Evolutionary conservation across 345 rosid genomes (phyloP).

Genomic region (Populus davidiana): DNA sequence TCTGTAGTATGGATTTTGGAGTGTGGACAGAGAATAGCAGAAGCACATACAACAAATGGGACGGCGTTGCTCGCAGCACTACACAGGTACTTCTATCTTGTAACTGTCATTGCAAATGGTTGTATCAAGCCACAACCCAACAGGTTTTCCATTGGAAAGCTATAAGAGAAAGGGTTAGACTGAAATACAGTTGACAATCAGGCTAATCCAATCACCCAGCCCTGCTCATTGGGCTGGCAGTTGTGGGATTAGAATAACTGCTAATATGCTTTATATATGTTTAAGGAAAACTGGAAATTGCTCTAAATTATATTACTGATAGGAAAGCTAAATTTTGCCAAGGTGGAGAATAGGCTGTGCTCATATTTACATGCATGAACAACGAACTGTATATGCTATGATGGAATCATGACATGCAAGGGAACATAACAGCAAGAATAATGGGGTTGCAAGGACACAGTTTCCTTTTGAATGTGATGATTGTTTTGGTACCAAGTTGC

Average conservation of each 20-base stretch:
- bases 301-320: not conserved
- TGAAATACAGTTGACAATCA: not conserved
- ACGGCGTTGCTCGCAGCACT: conserved; percentile 80
- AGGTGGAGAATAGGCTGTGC: not conserved
- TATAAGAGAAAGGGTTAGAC: not conserved
- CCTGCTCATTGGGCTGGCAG: too few species aligned
- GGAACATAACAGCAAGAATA: too few species aligned
- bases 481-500: not conserved
- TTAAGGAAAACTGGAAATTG: not conserved
- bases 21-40: conserved; percentile 92
- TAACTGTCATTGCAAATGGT: conserved; percentile 5
- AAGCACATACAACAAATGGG: conserved; percentile 84
- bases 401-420: not conserved
- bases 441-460: not conserved
- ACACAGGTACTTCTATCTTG: conserved; percentile 53
- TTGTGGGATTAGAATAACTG: too few species aligned
- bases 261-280: not conserved
- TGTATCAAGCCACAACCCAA: not conserved
- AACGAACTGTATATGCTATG: not conserved
- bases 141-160: not conserved
- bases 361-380: not conserved
- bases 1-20: conserved; percentile 85
- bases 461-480: not conserved
- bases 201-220: too few species aligned
- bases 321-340: not conserved